Evolutionary conservation across 1,139 yeast species (phyloP).

Genomic region (Debaryomyces nepalensis): DNA sequence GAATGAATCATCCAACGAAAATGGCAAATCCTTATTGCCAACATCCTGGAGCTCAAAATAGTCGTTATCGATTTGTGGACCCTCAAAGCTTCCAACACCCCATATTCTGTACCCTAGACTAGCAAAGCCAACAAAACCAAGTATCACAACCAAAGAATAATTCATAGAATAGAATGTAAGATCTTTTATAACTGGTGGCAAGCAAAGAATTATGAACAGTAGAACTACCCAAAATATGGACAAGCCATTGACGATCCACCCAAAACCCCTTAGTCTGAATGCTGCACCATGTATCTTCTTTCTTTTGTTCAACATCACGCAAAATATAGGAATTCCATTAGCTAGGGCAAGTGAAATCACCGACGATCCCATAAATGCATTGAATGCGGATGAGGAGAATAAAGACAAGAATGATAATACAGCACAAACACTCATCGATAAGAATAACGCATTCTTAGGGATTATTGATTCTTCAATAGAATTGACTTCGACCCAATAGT

Average conservation of each 20-base stretch:
- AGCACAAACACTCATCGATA: constrained; percentile 70
- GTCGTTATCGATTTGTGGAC: constrained; percentile 65
- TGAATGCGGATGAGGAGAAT: constrained; percentile 75
- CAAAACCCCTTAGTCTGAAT: constrained; percentile 65
- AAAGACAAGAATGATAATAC: constrained; percentile 67
- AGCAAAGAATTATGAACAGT: constrained; percentile 65
- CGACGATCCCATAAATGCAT: constrained; percentile 87
- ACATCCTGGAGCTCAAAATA: constrained; percentile 45
- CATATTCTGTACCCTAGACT: constrained; percentile 57
- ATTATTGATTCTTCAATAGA: constrained; percentile 58
- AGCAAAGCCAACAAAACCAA: constrained; percentile 52
- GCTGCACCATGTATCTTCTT: constrained; percentile 71
- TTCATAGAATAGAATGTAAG: constrained; percentile 70
- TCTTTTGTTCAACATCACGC: constrained; percentile 65
- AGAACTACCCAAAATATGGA: constrained; percentile 66
- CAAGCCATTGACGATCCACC: constrained; percentile 64
- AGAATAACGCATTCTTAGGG: constrained; percentile 72
- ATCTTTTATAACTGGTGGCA: constrained; percentile 71
- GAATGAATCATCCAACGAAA: constrained; percentile 19
- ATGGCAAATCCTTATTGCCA: not conserved
- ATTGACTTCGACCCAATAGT: constrained; percentile 68
- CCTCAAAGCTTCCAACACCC: constrained; percentile 65
- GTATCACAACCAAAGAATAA: constrained; percentile 68
- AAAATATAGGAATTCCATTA: constrained; percentile 73
- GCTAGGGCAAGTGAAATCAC: constrained; percentile 78